Conservation (phyloP, 305 asterid genomes). For the Fraxinus latifolia region DNA sequence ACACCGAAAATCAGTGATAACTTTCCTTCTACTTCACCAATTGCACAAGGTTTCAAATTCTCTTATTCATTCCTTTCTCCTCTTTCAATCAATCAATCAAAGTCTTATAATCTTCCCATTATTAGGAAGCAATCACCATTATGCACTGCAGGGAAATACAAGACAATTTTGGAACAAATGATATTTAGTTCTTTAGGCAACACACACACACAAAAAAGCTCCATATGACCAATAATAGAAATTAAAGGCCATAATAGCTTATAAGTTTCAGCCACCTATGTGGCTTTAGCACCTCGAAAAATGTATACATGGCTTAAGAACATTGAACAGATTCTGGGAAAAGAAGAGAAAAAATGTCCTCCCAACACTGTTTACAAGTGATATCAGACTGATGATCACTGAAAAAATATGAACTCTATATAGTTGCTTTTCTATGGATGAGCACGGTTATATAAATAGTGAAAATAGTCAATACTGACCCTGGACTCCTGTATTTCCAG, state of each 20-base stretch:
- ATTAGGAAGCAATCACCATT: background rate
- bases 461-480: constrained; percentile 39
- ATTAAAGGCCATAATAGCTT: background rate
- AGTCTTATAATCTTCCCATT: background rate
- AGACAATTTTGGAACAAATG: background rate
- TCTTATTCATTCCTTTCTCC: background rate
- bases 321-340: background rate
- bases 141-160: background rate
- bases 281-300: background rate
- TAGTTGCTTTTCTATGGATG: constrained; percentile 3
- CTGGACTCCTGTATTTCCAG: constrained; percentile 41
- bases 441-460: background rate
- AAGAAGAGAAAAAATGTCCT: background rate
- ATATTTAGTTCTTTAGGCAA: background rate
- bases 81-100: background rate
- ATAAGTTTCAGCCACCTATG: background rate
- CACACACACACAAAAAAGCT: background rate
- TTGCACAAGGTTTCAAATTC: background rate
- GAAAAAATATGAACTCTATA: background rate
- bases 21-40: background rate
- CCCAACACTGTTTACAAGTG: background rate
- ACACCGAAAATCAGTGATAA: background rate
- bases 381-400: background rate
- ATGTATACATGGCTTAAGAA: background rate
- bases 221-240: background rate